A percentile compares a stretch with the other conserved stretches of the same genome.
Evolutionary conservation across 1,284 basidiomycete genomes (phyloP).

Genomic region (Limonomyces culmigenus): DNA sequence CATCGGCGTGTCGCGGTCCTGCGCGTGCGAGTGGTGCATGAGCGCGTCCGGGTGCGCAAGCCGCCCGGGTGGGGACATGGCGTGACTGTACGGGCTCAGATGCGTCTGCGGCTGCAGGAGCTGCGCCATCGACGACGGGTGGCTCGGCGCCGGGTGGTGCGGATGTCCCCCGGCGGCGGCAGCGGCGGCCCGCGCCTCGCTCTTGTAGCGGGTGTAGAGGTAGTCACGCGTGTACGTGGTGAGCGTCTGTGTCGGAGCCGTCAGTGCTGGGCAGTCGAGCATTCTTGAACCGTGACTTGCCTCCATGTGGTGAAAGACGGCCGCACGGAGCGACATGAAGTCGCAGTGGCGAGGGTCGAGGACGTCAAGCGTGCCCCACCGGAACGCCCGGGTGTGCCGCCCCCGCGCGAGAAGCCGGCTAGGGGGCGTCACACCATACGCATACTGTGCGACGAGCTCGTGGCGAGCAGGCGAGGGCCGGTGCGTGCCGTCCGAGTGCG

Average conservation of each 20-base stretch:
- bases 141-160: too few relatives aligned
- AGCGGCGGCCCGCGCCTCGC: background rate
- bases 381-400: constrained; percentile 50
- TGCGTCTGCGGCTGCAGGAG: background rate
- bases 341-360: constrained; percentile 63
- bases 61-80: background rate
- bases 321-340: constrained; percentile 52
- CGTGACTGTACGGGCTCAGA: background rate
- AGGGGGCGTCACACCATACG: constrained; percentile 27
- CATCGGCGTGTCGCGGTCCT: too few relatives aligned
- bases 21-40: background rate
- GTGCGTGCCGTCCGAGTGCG: constrained; percentile 60
- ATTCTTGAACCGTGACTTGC: constrained; percentile 23
- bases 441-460: constrained; percentile 54
- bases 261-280: constrained; percentile 5
- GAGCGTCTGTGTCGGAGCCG: constrained; percentile 36
- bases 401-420: constrained; percentile 36
- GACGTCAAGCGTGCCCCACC: constrained; percentile 68
- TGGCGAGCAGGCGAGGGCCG: constrained; percentile 36
- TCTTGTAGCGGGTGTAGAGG: constrained; percentile 11
- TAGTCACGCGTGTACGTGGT: constrained; percentile 72
- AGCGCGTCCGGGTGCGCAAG: background rate
- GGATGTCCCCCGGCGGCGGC: too few relatives aligned
- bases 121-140: too few relatives aligned
- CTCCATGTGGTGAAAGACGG: constrained; percentile 72